Percentiles rank a stretch among this genome's conserved stretches.
Evolutionary conservation across 148 eudicot genomes (phyloP).

Genomic region (Rheum nobile): DNA sequence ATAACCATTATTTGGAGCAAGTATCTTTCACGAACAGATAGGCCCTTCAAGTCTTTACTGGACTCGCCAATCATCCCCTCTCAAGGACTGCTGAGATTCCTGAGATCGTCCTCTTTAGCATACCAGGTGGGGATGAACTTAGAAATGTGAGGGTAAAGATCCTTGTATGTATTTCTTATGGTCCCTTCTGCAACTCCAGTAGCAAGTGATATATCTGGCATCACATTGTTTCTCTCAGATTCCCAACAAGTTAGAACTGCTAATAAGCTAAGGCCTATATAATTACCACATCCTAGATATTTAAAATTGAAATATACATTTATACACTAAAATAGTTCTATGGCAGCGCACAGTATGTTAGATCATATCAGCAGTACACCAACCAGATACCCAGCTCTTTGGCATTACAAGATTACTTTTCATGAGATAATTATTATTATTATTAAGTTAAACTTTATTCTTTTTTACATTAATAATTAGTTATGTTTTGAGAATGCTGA

Average conservation of each 20-base stretch:
- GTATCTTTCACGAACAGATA: background rate
- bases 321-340: background rate
- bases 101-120: constrained; percentile 16
- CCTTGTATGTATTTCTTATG: constrained; percentile 19
- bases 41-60: background rate
- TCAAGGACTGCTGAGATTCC: constrained; percentile 9
- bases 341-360: background rate
- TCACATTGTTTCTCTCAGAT: background rate
- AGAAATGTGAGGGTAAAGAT: constrained; percentile 19
- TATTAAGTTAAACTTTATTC: background rate
- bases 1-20: background rate
- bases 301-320: background rate
- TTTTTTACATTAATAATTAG: background rate
- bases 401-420: background rate
- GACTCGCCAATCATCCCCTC: background rate
- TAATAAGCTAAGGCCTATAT: background rate
- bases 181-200: constrained; percentile 22
- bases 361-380: background rate
- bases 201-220: constrained; percentile 18
- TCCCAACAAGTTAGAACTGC: background rate
- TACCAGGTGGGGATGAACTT: constrained; percentile 22
- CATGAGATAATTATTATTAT: background rate
- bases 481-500: background rate
- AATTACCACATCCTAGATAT: background rate
- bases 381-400: background rate